Evolutionary conservation across 805 yeast species (phyloP).

Genomic region (Pichia scutulata): DNA sequence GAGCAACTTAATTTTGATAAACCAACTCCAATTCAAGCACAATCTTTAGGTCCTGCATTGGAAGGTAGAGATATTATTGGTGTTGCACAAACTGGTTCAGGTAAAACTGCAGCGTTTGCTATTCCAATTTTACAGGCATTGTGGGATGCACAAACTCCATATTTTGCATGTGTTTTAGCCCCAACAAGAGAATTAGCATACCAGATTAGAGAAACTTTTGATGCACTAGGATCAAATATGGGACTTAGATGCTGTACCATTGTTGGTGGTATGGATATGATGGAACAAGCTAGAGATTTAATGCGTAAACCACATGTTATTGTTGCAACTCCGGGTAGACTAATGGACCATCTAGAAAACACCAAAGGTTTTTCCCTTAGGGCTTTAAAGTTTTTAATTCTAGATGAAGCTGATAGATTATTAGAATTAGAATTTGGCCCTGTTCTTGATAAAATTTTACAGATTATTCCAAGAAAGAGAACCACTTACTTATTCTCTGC

Average conservation of each 20-base stretch:
- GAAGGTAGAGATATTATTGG: conserved; percentile 92
- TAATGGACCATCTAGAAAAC: conserved; percentile 88
- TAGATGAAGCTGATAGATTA: conserved; percentile 96
- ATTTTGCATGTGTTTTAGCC: conserved; percentile 80
- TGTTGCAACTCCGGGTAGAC: conserved; percentile 87
- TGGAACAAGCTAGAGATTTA: conserved; percentile 93
- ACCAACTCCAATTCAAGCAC: conserved; percentile 93
- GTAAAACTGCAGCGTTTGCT: conserved; percentile 98
- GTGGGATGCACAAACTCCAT: conserved; percentile 84
- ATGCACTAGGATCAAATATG: conserved; percentile 86
- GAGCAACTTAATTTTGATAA: conserved; percentile 61
- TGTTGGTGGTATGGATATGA: conserved; percentile 98
- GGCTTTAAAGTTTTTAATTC: conserved; percentile 71
- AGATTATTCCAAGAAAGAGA: conserved; percentile 75
- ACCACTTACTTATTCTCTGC: conserved; percentile 88
- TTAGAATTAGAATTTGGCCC: conserved; percentile 97
- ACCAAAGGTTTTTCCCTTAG: conserved; percentile 84
- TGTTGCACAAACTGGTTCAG: conserved; percentile 95
- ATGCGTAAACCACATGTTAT: conserved; percentile 91
- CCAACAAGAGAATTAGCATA: conserved; percentile 83
- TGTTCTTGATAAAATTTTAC: conserved; percentile 77
- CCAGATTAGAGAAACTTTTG: conserved; percentile 90
- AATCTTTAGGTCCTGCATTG: conserved; percentile 84
- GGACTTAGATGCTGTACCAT: conserved; percentile 85
- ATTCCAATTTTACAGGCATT: conserved; percentile 86